A percentile compares a stretch with the other conserved stretches of the same genome.
Conservation (phyloP, 441 rosid species). For the Pelargonium fulgidum region DNA sequence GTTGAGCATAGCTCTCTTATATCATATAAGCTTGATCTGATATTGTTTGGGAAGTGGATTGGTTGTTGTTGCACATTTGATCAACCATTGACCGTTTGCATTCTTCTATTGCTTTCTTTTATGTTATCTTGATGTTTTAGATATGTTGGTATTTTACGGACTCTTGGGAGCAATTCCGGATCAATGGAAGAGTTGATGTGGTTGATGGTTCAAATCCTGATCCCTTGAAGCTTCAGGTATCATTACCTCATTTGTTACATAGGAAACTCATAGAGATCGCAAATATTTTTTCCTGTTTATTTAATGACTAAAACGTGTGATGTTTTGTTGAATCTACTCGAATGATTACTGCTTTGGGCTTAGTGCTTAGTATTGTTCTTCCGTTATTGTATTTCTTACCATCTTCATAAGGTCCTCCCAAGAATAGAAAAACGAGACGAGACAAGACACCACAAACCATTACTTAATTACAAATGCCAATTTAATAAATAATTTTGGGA, state of each 20-base stretch:
- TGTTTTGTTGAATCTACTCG: neutral
- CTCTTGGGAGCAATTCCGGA: constrained; percentile 88
- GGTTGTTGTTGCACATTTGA: too few species aligned
- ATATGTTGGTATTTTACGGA: constrained; percentile 82
- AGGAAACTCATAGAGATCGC: too few species aligned
- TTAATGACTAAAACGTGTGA: neutral
- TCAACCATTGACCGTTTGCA: too few species aligned
- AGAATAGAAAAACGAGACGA: too few species aligned
- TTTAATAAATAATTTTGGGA: neutral
- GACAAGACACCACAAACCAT: too few species aligned
- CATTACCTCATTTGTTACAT: too few species aligned
- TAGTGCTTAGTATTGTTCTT: neutral
- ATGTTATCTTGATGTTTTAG: constrained; percentile 24
- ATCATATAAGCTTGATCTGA: too few species aligned
- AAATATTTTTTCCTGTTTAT: neutral
- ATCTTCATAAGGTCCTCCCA: neutral
- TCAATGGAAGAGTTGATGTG: constrained; percentile 62
- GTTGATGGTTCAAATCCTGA: constrained; percentile 60
- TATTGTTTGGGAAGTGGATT: too few species aligned
- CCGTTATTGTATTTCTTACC: neutral
- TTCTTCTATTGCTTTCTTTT: neutral
- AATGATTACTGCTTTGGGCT: neutral
- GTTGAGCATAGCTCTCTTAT: too few species aligned
- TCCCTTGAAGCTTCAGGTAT: constrained; percentile 51
- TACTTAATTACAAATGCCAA: too few species aligned